A percentile compares a stretch with the other conserved stretches of the same genome.
phyloP scores from a whole-genome alignment of 2,329 filamentous ascomycete species.

The Fusarium praegraminearum region DNA sequence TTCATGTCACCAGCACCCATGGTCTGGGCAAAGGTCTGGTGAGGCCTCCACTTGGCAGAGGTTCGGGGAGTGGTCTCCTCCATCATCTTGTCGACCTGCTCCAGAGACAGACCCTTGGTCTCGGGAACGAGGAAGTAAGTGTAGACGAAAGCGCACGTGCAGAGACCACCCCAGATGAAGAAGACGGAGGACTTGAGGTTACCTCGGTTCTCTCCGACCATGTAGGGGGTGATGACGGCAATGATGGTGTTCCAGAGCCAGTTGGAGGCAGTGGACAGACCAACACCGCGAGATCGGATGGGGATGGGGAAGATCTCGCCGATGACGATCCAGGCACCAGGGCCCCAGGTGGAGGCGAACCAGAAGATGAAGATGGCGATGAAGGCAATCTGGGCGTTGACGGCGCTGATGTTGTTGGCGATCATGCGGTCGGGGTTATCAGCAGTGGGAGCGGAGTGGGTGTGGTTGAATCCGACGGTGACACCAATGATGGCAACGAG shows the following conservation, averaged over 20 bases:
- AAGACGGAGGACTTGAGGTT: slow-evolving; percentile 74
- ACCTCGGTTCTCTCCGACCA: slow-evolving; percentile 61
- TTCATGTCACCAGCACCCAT: slow-evolving; percentile 48
- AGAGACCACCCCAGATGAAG: slow-evolving; percentile 80
- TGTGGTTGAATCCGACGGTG: slow-evolving; percentile 66
- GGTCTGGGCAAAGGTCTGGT: slow-evolving; percentile 73
- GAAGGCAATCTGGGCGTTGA: slow-evolving; percentile 78
- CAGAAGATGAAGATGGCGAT: slow-evolving; percentile 94
- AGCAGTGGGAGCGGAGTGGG: slow-evolving; percentile 57
- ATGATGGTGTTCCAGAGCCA: slow-evolving; percentile 81
- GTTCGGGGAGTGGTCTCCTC: slow-evolving; percentile 84
- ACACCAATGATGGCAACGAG: slow-evolving; percentile 83
- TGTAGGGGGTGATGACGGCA: slow-evolving; percentile 76
- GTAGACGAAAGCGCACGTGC: slow-evolving; percentile 70
- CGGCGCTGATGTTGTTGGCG: slow-evolving; percentile 66
- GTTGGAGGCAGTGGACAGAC: slow-evolving; percentile 76
- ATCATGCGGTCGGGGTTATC: slow-evolving; percentile 53
- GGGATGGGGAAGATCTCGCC: slow-evolving; percentile 92
- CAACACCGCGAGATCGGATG: slow-evolving; percentile 89
- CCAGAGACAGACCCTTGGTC: slow-evolving; percentile 81
- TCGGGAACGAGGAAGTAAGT: slow-evolving; percentile 80
- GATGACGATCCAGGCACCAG: slow-evolving; percentile 83
- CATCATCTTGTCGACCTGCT: slow-evolving; percentile 89
- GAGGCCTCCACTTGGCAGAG: slow-evolving; percentile 80
- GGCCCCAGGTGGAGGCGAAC: slow-evolving; percentile 91